These are phyloP conservation scores for Kondoa malvinella DNA, from an alignment of 768 basidiomycete species.

Conservation along the genomic window DNA sequence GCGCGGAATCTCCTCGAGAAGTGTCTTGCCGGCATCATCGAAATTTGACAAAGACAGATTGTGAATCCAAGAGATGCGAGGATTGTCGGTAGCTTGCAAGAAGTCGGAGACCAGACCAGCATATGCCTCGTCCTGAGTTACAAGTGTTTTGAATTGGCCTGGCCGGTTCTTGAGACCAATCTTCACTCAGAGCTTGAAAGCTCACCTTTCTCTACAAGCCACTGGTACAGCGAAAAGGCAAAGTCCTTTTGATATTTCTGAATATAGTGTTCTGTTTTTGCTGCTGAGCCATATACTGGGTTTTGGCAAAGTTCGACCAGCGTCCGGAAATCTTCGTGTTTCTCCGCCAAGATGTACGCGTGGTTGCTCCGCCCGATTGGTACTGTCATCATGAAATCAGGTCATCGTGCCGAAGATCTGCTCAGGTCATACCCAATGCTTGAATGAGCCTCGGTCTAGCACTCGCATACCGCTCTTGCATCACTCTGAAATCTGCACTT, in stretches of 20 bases:
- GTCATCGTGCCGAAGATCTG: no score
- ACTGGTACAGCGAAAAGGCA: conserved; percentile 72
- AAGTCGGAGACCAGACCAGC: conserved; percentile 51
- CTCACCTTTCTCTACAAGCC: conserved; percentile 78
- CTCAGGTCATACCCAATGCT: conserved; percentile 50
- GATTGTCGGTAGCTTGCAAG: conserved; percentile 45
- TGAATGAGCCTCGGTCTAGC: conserved; percentile 62
- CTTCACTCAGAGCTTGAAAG: neutral
- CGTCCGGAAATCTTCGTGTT: conserved; percentile 66
- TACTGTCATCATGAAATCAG: neutral
- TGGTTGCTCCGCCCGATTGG: conserved; percentile 42
- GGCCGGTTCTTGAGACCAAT: neutral
- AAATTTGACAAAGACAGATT: conserved; percentile 56
- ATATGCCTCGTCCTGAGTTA: conserved; percentile 54
- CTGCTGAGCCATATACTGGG: conserved; percentile 37
- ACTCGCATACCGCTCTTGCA: conserved; percentile 51
- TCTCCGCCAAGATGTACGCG: conserved; percentile 69
- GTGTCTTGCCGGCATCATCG: conserved; percentile 46
- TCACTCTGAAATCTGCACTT: conserved; percentile 40
- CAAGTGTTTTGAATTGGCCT: conserved; percentile 69
- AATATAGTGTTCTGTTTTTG: conserved; percentile 47
- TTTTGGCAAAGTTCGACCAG: conserved; percentile 61
- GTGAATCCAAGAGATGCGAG: conserved; percentile 59
- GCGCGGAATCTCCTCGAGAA: conserved; percentile 46
- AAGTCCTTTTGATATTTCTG: conserved; percentile 65